Conservation (phyloP, 2,329 filamentous ascomycete species). For the Xylariaceae sp. region DNA sequence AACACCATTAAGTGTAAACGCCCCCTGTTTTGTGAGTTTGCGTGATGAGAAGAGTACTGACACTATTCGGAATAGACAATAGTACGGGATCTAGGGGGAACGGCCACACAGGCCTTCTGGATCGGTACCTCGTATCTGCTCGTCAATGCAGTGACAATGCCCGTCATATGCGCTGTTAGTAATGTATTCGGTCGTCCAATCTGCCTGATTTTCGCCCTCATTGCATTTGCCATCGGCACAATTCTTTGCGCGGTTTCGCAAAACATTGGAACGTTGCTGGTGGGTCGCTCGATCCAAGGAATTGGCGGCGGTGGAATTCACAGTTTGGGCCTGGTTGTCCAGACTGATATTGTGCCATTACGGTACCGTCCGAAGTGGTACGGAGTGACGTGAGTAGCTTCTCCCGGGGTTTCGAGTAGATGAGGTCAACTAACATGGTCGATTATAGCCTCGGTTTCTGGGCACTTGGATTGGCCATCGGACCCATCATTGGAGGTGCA, state of each 20-base stretch:
- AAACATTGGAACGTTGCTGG: conserved; percentile 33
- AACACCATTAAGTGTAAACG: conserved; percentile 21
- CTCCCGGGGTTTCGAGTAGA: too few relatives aligned
- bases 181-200: conserved; percentile 35
- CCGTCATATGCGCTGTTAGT: conserved; percentile 31
- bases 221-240: conserved; percentile 41
- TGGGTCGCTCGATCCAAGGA: conserved; percentile 37
- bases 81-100: conserved; percentile 19
- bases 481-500: conserved; percentile 18
- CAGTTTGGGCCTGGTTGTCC: conserved; percentile 37
- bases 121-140: conserved; percentile 31
- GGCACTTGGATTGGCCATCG: conserved; percentile 18
- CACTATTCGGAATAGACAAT: conserved; percentile 18
- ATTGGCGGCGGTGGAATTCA: conserved; percentile 40
- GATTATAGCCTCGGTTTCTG: conserved; percentile 12
- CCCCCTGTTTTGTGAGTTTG: not conserved
- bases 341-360: conserved; percentile 40
- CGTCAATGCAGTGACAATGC: conserved; percentile 30
- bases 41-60: conserved; percentile 6
- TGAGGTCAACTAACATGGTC: too few relatives aligned
- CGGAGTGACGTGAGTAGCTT: conserved; percentile 32
- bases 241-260: conserved; percentile 35
- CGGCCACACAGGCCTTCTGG: conserved; percentile 28
- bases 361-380: conserved; percentile 39
- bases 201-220: conserved; percentile 32